Conservation (phyloP, 1,284 basidiomycete species). For the Moniliella sp. region DNA sequence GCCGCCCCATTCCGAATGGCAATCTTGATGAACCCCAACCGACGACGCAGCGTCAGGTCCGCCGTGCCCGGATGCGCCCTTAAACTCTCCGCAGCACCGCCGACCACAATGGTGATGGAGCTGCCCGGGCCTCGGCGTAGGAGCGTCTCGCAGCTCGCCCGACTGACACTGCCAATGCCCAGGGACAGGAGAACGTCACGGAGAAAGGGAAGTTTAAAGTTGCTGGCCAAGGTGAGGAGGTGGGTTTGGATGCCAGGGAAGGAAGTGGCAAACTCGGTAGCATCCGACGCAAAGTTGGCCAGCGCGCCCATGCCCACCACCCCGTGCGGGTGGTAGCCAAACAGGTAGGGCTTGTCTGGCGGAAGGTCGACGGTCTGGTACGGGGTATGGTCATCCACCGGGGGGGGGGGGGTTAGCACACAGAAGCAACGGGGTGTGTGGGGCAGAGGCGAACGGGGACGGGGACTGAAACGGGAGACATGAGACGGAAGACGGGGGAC, state of each 20-base stretch:
- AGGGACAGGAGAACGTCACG: conserved; percentile 55
- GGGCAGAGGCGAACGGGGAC: neutral
- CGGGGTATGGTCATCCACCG: too few species aligned
- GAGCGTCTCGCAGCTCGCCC: conserved; percentile 68
- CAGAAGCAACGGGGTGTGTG: neutral
- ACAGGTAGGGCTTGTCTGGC: conserved; percentile 71
- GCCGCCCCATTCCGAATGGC: conserved; percentile 65
- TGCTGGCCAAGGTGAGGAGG: conserved; percentile 60
- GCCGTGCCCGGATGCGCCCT: conserved; percentile 81
- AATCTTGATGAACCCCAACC: conserved; percentile 77
- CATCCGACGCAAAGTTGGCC: conserved; percentile 80
- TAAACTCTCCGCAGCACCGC: conserved; percentile 81
- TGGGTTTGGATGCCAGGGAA: conserved; percentile 84
- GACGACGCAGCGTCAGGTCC: conserved; percentile 59
- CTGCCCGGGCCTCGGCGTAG: conserved; percentile 40
- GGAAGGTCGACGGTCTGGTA: conserved; percentile 50
- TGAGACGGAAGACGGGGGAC: too few species aligned
- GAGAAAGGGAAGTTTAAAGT: conserved; percentile 81
- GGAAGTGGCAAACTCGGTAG: conserved; percentile 66
- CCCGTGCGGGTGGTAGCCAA: conserved; percentile 38
- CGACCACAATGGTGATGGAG: conserved; percentile 82
- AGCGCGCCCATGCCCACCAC: conserved; percentile 48
- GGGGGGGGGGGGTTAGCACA: neutral
- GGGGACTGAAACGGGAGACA: neutral
- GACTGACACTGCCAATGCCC: conserved; percentile 78